A percentile compares a stretch with the other conserved stretches of the same genome.
Evolutionary conservation across 176 grass and related monocot genomes (phyloP).

Genomic region (Oryza glumipatula): DNA sequence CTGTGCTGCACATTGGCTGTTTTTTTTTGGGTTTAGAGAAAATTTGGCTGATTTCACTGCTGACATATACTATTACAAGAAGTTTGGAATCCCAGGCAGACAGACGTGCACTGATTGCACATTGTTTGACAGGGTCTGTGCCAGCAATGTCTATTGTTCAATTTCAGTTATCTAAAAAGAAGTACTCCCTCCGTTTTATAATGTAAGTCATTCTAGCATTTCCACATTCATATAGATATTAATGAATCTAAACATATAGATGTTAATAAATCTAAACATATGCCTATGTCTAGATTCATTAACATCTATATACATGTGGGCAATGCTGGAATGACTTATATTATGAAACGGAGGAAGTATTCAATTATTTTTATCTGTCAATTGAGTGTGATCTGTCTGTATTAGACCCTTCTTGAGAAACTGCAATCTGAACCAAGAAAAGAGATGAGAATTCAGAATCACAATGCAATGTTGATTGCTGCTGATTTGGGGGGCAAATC

Average conservation of each 20-base stretch:
- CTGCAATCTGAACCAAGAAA: background rate
- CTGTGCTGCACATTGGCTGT: conserved; percentile 29
- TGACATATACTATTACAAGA: background rate
- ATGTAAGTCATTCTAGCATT: no score
- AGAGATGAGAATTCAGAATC: background rate
- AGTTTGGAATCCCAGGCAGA: background rate
- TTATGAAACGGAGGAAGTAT: background rate
- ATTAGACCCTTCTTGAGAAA: background rate
- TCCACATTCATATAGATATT: no score
- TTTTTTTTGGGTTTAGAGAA: no score
- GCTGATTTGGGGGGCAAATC: background rate
- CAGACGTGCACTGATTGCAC: background rate
- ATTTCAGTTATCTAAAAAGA: background rate
- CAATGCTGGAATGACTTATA: no score
- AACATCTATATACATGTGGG: no score
- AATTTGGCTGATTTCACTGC: conserved; percentile 14
- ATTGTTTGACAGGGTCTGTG: background rate
- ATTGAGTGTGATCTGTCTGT: background rate
- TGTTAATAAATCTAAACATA: no score
- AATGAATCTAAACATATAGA: no score
- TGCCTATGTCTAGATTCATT: no score
- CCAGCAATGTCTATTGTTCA: background rate
- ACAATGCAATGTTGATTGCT: background rate
- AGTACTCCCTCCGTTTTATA: no score
- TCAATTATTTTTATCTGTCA: background rate